Conservation (phyloP, 805 yeast species). For the Ogataea allantospora region DNA sequence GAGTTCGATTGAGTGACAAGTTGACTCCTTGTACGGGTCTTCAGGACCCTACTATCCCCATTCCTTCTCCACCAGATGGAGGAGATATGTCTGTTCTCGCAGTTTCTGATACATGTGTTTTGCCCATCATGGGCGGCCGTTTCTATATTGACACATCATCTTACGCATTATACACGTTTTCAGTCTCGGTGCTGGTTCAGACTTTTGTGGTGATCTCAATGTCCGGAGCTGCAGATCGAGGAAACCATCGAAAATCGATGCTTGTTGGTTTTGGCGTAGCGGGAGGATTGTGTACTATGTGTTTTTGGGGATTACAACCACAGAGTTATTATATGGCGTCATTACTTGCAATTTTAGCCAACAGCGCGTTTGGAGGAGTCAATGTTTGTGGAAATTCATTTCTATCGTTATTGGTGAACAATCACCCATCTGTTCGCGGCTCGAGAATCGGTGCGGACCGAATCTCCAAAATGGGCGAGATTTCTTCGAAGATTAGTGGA, state of each 20-base stretch:
- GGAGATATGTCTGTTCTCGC: slow-evolving; percentile 1
- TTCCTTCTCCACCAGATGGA: slow-evolving; percentile 31
- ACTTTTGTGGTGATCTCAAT: slow-evolving; percentile 67
- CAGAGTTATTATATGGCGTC: slow-evolving; percentile 49
- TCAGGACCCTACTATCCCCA: slow-evolving; percentile 31
- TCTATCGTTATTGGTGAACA: slow-evolving; percentile 57
- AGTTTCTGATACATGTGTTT: slow-evolving; percentile 29
- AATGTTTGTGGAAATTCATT: slow-evolving; percentile 78
- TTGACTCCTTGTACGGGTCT: slow-evolving; percentile 47
- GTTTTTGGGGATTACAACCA: slow-evolving; percentile 39
- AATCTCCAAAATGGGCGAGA: slow-evolving; percentile 31
- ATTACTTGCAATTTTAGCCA: slow-evolving; percentile 57
- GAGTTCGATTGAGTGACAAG: slow-evolving; percentile 61
- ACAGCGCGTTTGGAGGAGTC: slow-evolving; percentile 72
- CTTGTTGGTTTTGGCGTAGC: slow-evolving; percentile 54
- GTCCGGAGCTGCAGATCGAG: slow-evolving; percentile 70
- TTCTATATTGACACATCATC: slow-evolving; percentile 67
- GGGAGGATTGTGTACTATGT: slow-evolving; percentile 56
- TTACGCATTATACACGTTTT: slow-evolving; percentile 70
- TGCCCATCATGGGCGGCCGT: slow-evolving; percentile 31
- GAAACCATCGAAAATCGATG: slow-evolving; percentile 55
- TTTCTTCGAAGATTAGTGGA: slow-evolving; percentile 59
- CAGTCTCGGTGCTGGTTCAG: slow-evolving; percentile 69
- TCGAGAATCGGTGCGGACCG: slow-evolving; percentile 8
- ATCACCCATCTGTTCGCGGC: slow-evolving; percentile 26